These are phyloP conservation scores for Rhodotorula mucilaginosa DNA, from an alignment of 1,284 basidiomycete genomes.

Conservation along the genomic window DNA sequence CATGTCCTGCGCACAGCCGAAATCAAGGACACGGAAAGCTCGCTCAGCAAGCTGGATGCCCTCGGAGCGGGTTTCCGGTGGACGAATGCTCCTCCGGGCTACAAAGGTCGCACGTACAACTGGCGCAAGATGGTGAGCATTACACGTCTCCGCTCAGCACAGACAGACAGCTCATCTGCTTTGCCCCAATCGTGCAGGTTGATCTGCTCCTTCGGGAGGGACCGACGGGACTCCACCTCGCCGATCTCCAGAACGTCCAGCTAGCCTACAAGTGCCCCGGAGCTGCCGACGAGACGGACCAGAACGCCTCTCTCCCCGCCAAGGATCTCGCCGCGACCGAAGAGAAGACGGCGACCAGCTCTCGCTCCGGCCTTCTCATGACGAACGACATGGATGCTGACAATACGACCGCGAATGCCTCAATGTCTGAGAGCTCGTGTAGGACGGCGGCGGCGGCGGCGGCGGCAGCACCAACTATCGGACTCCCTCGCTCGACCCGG, in stretches of 20 bases:
- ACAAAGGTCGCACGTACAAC: not conserved
- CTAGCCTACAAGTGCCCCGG: not conserved
- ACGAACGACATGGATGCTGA: too few relatives aligned
- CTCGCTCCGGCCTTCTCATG: too few relatives aligned
- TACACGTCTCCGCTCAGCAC: not conserved
- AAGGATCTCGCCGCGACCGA: too few relatives aligned
- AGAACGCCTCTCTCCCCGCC: too few relatives aligned
- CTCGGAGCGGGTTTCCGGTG: slow-evolving; percentile 1
- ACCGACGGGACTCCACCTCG: not conserved
- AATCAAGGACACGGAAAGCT: not conserved
- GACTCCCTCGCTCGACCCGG: too few relatives aligned
- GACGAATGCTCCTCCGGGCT: not conserved
- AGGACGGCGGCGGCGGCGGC: too few relatives aligned
- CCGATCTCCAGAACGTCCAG: not conserved
- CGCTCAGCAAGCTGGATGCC: not conserved
- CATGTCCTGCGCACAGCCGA: not conserved
- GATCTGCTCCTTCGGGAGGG: not conserved
- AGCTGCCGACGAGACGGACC: too few relatives aligned
- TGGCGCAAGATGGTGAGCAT: not conserved
- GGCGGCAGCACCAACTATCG: too few relatives aligned
- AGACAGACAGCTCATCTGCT: too few relatives aligned
- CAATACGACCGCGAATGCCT: too few relatives aligned
- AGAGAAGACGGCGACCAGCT: not conserved
- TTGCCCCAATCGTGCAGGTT: not conserved
- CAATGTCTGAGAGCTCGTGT: too few relatives aligned